These are phyloP conservation scores for Sophora flavescens DNA, from an alignment of 306 rosid genomes.

Conservation along the genomic window DNA sequence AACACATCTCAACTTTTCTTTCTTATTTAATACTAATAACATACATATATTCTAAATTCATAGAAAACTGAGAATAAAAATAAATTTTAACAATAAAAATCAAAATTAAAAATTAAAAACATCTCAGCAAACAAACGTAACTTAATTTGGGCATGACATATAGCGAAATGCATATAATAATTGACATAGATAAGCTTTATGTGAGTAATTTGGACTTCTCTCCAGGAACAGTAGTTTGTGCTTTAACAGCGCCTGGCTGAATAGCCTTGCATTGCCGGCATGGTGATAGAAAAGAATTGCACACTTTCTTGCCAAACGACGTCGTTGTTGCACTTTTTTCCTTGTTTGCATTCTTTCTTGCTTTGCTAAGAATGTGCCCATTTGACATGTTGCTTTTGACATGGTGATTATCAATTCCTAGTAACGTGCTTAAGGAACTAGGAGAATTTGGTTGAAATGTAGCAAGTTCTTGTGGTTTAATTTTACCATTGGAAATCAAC, in stretches of 20 bases:
- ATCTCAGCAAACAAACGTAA: background rate
- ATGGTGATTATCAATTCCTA: conserved; percentile 37
- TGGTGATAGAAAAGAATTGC: conserved; percentile 61
- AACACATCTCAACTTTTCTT: background rate
- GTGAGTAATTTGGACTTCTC: conserved; percentile 38
- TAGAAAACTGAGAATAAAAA: no score
- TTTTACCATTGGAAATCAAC: conserved; percentile 55
- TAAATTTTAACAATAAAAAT: no score
- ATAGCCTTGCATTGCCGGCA: conserved; percentile 63
- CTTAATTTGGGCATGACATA: background rate
- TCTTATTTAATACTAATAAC: background rate
- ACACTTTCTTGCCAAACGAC: conserved; percentile 53
- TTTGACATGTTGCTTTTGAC: conserved; percentile 41
- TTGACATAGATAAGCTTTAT: background rate
- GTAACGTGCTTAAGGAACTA: conserved; percentile 40
- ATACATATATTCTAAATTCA: background rate
- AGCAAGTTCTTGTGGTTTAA: conserved; percentile 43
- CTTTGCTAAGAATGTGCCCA: conserved; percentile 17
- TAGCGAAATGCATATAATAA: conserved; percentile 10
- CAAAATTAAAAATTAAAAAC: no score
- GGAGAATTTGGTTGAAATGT: conserved; percentile 46
- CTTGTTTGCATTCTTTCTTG: conserved; percentile 37
- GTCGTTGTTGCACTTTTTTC: conserved; percentile 26
- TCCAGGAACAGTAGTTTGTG: conserved; percentile 27
- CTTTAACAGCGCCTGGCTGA: conserved; percentile 45